A percentile compares a stretch with the other conserved stretches of the same genome.
Evolutionary conservation across 2,329 filamentous ascomycete genomes (phyloP).

Genomic region (Teratosphaeria pseudoeucalypti): DNA sequence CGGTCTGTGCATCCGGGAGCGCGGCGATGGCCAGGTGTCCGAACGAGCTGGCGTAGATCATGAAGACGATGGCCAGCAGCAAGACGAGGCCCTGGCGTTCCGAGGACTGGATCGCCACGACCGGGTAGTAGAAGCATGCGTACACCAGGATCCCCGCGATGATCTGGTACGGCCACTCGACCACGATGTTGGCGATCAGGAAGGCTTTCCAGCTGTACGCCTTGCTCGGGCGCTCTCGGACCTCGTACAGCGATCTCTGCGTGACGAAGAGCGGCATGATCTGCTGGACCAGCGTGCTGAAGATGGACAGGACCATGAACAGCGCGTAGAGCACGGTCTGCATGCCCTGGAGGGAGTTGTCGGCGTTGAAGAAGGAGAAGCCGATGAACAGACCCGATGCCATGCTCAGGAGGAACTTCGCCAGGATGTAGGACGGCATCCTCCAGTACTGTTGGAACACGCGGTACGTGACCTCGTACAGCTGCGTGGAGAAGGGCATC

Average conservation of each 20-base stretch:
- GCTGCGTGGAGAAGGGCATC: slow-evolving; percentile 28
- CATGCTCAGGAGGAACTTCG: slow-evolving; percentile 48
- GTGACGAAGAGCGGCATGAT: slow-evolving; percentile 51
- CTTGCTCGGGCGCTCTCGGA: slow-evolving; percentile 53
- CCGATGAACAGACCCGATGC: slow-evolving; percentile 40
- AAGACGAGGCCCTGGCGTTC: slow-evolving; percentile 56
- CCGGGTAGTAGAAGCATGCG: slow-evolving; percentile 55
- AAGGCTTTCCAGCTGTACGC: slow-evolving; percentile 68
- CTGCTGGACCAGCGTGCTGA: slow-evolving; percentile 42
- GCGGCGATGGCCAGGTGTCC: slow-evolving; percentile 64
- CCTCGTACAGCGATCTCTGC: slow-evolving; percentile 50
- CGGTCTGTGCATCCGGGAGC: slow-evolving; percentile 58
- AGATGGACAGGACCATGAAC: slow-evolving; percentile 36
- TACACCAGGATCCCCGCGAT: slow-evolving; percentile 54
- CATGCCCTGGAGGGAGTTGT: slow-evolving; percentile 30
- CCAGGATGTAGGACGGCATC: slow-evolving; percentile 39
- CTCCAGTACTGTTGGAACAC: slow-evolving; percentile 37
- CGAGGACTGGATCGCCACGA: slow-evolving; percentile 30
- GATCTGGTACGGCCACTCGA: slow-evolving; percentile 59
- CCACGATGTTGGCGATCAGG: slow-evolving; percentile 59
- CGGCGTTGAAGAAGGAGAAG: slow-evolving; percentile 34
- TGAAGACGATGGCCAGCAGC: slow-evolving; percentile 53
- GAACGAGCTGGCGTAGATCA: slow-evolving; percentile 63
- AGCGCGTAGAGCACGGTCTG: slow-evolving; percentile 39
- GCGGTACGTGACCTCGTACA: slow-evolving; percentile 30